phyloP scores from a whole-genome alignment of 495 filamentous ascomycete genomes.

The Apiosordaria backusii region DNA sequence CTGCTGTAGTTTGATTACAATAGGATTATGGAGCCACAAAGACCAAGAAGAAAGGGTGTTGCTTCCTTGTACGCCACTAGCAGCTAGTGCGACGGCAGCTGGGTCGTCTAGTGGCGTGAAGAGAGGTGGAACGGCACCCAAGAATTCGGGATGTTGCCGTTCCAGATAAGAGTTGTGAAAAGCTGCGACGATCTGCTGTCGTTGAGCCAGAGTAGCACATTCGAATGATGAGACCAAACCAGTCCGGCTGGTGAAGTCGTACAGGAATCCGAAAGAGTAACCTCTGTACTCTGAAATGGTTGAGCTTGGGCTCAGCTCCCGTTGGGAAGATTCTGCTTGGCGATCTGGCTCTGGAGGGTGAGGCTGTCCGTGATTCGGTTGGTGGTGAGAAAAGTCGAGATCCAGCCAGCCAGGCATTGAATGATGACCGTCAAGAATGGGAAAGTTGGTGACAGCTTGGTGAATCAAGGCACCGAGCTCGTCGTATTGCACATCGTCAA shows the following conservation, averaged over 20 bases:
- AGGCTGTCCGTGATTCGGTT: not conserved
- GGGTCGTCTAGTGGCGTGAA: not conserved
- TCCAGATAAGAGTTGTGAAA: slow-evolving; percentile 23
- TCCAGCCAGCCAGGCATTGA: slow-evolving; percentile 20
- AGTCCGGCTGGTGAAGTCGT: slow-evolving; percentile 31
- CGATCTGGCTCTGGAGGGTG: not conserved
- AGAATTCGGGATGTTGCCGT: slow-evolving; percentile 13
- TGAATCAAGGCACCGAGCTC: slow-evolving; percentile 25
- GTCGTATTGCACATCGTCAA: slow-evolving; percentile 17
- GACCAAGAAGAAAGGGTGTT: slow-evolving; percentile 14
- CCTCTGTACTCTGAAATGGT: slow-evolving; percentile 14
- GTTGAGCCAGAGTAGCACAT: slow-evolving; percentile 27
- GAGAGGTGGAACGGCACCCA: slow-evolving; percentile 2
- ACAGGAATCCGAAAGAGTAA: slow-evolving; percentile 28
- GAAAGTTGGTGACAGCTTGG: slow-evolving; percentile 21
- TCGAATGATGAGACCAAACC: slow-evolving; percentile 33
- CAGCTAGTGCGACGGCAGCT: not conserved
- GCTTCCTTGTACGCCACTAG: not conserved
- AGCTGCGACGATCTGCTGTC: slow-evolving; percentile 24
- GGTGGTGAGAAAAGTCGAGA: slow-evolving; percentile 12
- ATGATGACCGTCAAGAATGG: slow-evolving; percentile 13
- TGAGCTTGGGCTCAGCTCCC: slow-evolving; percentile 5
- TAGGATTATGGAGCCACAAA: slow-evolving; percentile 27
- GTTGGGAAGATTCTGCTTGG: slow-evolving; percentile 1
- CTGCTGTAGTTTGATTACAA: slow-evolving; percentile 26